Conservation (phyloP, 768 basidiomycete species). For the button mushroom (Agaricus bisporus) region DNA sequence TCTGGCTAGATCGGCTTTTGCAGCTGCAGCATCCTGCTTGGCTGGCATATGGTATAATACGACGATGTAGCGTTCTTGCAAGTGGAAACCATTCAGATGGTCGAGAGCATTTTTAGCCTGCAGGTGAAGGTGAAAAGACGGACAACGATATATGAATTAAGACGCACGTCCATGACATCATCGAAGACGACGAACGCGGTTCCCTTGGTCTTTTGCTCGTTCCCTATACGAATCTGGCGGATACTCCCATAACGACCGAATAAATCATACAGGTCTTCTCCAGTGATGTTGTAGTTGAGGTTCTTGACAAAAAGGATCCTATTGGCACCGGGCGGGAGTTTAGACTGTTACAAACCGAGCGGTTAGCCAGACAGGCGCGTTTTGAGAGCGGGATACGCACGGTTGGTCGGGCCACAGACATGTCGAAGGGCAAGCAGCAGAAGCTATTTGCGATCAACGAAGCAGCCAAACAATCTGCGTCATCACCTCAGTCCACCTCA, state of each 20-base stretch:
- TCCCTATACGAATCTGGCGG: conserved; percentile 91
- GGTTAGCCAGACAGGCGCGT: not conserved
- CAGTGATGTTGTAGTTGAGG: conserved; percentile 86
- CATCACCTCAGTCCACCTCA: not conserved
- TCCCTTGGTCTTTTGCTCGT: conserved; percentile 86
- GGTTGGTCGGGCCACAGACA: conserved; percentile 68
- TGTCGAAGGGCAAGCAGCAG: conserved; percentile 17
- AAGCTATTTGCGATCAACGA: conserved; percentile 6
- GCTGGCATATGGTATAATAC: conserved; percentile 97
- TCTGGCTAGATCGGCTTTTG: conserved; percentile 86
- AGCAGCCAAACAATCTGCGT: not conserved
- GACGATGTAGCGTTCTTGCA: conserved; percentile 97
- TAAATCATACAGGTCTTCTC: conserved; percentile 92
- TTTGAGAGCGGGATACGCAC: conserved; percentile 31
- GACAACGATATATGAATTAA: not conserved
- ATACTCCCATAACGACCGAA: conserved; percentile 98
- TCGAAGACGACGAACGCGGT: conserved; percentile 97
- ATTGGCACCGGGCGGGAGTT: conserved; percentile 89
- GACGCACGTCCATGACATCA: conserved; percentile 89
- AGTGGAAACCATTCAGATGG: conserved; percentile 95
- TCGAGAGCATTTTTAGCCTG: conserved; percentile 96
- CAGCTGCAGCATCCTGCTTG: conserved; percentile 91
- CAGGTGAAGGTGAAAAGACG: conserved; percentile 10
- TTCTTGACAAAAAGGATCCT: conserved; percentile 93
- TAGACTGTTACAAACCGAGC: conserved; percentile 40